These are phyloP conservation scores for Chlorencoelia australis DNA, from an alignment of 2,329 filamentous ascomycete species.

Conservation along the genomic window DNA sequence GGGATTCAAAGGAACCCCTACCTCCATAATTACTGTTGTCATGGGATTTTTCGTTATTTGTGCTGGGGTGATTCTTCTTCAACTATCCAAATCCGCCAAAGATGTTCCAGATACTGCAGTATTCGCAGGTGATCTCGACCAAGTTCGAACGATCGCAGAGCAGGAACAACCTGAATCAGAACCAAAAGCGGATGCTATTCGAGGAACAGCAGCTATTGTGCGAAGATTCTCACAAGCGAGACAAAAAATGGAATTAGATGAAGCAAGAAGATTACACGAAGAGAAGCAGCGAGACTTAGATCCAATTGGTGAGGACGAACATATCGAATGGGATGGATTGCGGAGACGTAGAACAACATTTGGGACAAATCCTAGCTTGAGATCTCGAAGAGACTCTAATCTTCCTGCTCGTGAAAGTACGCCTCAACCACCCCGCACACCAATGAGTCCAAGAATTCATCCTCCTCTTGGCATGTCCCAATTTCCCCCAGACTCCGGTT, in stretches of 20 bases:
- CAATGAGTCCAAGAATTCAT: slow-evolving; percentile 36
- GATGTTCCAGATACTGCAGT: slow-evolving; percentile 91
- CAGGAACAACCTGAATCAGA: slow-evolving; percentile 95
- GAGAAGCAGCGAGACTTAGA: slow-evolving; percentile 68
- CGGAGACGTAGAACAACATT: slow-evolving; percentile 57
- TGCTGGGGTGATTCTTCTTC: slow-evolving; percentile 79
- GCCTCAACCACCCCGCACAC: slow-evolving; percentile 10
- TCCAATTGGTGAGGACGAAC: slow-evolving; percentile 67
- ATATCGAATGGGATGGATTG: slow-evolving; percentile 81
- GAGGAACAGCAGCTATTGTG: slow-evolving; percentile 80
- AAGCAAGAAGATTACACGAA: slow-evolving; percentile 67
- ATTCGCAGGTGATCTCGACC: slow-evolving; percentile 85
- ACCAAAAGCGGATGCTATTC: slow-evolving; percentile 91
- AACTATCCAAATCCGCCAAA: slow-evolving; percentile 96
- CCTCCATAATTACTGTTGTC: slow-evolving; percentile 78
- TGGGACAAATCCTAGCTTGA: slow-evolving; percentile 26
- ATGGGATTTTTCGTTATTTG: slow-evolving; percentile 93
- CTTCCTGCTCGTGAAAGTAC: slow-evolving; percentile 14
- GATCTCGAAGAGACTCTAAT: slow-evolving; percentile 22
- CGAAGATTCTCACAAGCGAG: slow-evolving; percentile 69
- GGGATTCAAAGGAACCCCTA: slow-evolving; percentile 79
- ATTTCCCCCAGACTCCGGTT: slow-evolving; percentile 60
- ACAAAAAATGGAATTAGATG: slow-evolving; percentile 68
- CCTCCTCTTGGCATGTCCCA: slow-evolving; percentile 81
- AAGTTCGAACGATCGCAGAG: slow-evolving; percentile 89